Base-by-base conservation (phyloP, 768 basidiomycete species). In the Lactarius psammicola region DNA sequence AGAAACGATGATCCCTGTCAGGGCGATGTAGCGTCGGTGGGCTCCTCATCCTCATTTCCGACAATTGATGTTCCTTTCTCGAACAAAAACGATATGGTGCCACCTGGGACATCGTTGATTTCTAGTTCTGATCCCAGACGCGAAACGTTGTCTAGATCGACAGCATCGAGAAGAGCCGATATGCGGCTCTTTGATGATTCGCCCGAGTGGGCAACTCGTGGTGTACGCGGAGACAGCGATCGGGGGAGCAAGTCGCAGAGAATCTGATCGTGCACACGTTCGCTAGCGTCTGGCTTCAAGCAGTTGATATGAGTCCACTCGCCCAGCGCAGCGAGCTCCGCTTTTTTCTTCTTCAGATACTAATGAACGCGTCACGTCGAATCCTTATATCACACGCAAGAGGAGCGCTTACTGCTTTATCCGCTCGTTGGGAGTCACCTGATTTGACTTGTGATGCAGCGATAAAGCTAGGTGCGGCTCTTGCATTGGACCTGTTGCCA, bases 281-380 rank as follows among this genome's bases (percentile, higher is more conserved):
- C 80, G 54, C 74, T 72, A 1, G 81, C 77, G 18, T 76, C 73
- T 6, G 76, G 70, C 54, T 76, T 78, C 23, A 90, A 76, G 72
- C 92, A 91, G 72, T 93, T 85, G 75, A 94, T 84, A 72, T 96
- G 94, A 28, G 82, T 87, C 93, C 94, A 96, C 72, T 91, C 85
- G 53, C 85, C 84, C 36, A 96, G 81, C 4, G 87, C 81, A 6
- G 89, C 87, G 42, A 95, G 81, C 60, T 80, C 87, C 10, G 79
- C 80, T 69, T 83, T 85, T 79, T 89, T 88, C 77, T 85, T 88
- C 71, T 83, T 82, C 68, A 85, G 68, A 69, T 87, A 86, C 91
- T 90, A 44, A 51, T 33, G 36, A 10, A 49, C 4, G 26, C 31
- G 33, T 44, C n/a, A 8, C 59, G 54, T 49, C 51, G 56, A 30